Base-by-base conservation (phyloP, 495 filamentous ascomycete species). In the Parathielavia hyrcaniae region DNA sequence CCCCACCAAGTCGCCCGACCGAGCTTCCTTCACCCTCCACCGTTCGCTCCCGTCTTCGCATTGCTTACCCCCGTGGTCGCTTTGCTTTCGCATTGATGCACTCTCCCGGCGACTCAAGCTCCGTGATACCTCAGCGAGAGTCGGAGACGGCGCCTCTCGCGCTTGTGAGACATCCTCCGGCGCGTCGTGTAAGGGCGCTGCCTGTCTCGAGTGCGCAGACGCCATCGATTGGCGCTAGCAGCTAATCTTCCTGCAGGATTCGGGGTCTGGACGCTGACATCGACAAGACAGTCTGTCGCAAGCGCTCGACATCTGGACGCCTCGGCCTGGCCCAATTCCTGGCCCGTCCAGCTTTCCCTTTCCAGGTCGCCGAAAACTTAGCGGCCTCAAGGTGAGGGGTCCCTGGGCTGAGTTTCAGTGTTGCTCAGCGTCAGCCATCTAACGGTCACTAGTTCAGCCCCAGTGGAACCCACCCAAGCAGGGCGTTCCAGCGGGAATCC, bases 381-480 rank as follows among this genome's bases (percentile, higher is more conserved):
- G 30, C 45, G 26, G 19, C 45, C 19, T 5, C 16, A 43, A 34
- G 23, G 46, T n/a, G 26, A 51, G 55, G 19, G 39, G 30, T 20
- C 34, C 22, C 14, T 55, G 22, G 38, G 17, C 50, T 44, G n/a
- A 5, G 30, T 55, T 19, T 52, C 48, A 39, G 30, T 12, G 22
- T 49, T 44, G 36, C 55, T 34, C 17, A 12, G 48, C 38, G 47
- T 57, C 56, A 58, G 17, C 56, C 56, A 26, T 52, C 48, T 51
- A 52, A 59, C 50, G 40, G 40, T 44, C 47, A 19, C 53, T 58
- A 59, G 47, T 16, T 58, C 59, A 36, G 53, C 58, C 43, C 55
- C 46, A 55, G 58, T 59, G 58, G 58, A 52, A 62, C 59, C 55
- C 50, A 22, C 32, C 10, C 17, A n/a, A n/a, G n/a, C n/a, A 36